A percentile compares a stretch with the other conserved stretches of the same genome.
These are phyloP conservation scores for Hygrocybe punicea DNA, from an alignment of 768 basidiomycete species.

Conservation along the genomic window DNA sequence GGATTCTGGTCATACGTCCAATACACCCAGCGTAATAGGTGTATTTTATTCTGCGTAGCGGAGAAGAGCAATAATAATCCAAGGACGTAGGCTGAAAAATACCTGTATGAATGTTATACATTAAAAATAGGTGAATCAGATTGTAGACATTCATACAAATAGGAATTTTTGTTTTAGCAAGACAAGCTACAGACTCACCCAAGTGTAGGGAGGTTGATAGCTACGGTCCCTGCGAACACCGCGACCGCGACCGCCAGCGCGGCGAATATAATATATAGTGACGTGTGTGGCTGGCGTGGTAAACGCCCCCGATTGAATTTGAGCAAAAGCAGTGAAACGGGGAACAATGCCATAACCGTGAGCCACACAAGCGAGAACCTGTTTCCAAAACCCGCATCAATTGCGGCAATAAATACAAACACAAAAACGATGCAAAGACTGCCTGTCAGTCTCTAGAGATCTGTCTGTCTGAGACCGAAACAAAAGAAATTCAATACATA, in stretches of 20 bases:
- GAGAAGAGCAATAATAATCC: conserved; percentile 48
- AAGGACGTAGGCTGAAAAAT: conserved; percentile 60
- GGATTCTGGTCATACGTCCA: conserved; percentile 65
- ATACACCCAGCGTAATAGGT: conserved; percentile 50
- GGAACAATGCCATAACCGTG: conserved; percentile 61
- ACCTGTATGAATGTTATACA: conserved; percentile 34
- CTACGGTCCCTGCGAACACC: conserved; percentile 59
- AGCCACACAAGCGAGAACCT: conserved; percentile 71
- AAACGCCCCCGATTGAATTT: conserved; percentile 65
- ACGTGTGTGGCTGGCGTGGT: conserved; percentile 40
- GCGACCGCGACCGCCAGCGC: conserved; percentile 41
- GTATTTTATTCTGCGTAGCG: conserved; percentile 52
- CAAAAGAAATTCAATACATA: no score
- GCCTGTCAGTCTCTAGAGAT: no score
- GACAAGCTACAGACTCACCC: conserved; percentile 39
- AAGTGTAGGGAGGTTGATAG: conserved; percentile 51
- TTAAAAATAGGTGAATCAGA: no score
- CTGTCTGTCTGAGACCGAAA: no score
- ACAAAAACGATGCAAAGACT: no score
- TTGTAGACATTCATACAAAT: no score
- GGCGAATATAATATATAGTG: conserved; percentile 39
- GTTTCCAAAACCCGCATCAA: not conserved
- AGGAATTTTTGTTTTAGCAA: not conserved
- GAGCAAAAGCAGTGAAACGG: conserved; percentile 54
- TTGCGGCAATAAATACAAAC: no score